Evolutionary conservation across 2,329 filamentous ascomycete genomes (phyloP).

Genomic region (Nigrograna mackinnonii): DNA sequence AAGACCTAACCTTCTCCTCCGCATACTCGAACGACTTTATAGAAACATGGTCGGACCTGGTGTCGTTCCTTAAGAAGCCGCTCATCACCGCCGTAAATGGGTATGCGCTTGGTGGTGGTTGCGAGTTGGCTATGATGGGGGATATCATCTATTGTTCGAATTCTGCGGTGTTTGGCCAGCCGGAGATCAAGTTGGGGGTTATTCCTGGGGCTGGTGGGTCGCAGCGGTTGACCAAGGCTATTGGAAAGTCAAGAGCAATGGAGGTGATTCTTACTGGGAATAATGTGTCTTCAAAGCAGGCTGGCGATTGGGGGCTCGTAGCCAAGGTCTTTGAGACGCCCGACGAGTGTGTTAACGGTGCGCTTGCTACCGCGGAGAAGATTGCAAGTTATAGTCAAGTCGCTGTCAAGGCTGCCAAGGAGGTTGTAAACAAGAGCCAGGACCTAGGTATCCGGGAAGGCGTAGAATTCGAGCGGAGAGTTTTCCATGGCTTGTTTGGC

Average conservation of each 20-base stretch:
- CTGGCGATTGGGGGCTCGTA: slow-evolving; percentile 87
- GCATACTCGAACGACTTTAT: slow-evolving; percentile 94
- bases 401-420: slow-evolving; percentile 88
- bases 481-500: slow-evolving; percentile 93
- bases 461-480: slow-evolving; percentile 88
- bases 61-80: slow-evolving; percentile 85
- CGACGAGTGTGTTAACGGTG: slow-evolving; percentile 79
- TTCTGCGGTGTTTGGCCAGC: slow-evolving; percentile 89
- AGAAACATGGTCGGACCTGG: slow-evolving; percentile 87
- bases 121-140: slow-evolving; percentile 96
- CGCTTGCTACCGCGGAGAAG: slow-evolving; percentile 81
- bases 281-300: slow-evolving; percentile 81
- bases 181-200: slow-evolving; percentile 92
- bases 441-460: slow-evolving; percentile 85
- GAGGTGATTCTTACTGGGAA: slow-evolving; percentile 53
- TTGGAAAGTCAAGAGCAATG: slow-evolving; percentile 52
- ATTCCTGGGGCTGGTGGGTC: slow-evolving; percentile 92
- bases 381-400: slow-evolving; percentile 87
- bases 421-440: slow-evolving; percentile 99
- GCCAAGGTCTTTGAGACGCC: slow-evolving; percentile 79
- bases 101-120: slow-evolving; percentile 91
- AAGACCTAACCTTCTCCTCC: slow-evolving; percentile 81
- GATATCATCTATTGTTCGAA: slow-evolving; percentile 91
- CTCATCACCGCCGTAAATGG: slow-evolving; percentile 94
- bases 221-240: slow-evolving; percentile 78